Evolutionary conservation across 1,284 basidiomycete genomes (phyloP).

Genomic region (Cutaneotrichosporon cyanovorans): DNA sequence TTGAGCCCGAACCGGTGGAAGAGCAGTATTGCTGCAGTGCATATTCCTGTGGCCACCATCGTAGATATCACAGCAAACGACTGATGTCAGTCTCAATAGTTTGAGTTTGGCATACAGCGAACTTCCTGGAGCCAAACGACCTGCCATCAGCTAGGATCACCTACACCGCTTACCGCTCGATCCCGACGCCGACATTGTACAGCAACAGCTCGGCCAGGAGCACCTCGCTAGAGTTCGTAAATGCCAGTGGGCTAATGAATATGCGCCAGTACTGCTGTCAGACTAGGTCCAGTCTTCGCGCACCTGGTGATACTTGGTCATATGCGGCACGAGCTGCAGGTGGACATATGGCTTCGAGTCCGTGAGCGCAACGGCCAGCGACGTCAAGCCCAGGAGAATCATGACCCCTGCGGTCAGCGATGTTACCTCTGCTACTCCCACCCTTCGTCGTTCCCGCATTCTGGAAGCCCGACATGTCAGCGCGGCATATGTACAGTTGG

Average conservation of each 20-base stretch:
- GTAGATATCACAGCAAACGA: constrained; percentile 65
- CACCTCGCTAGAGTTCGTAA: constrained; percentile 75
- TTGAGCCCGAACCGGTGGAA: constrained; percentile 62
- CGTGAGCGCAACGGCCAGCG: constrained; percentile 65
- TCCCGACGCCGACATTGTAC: constrained; percentile 61
- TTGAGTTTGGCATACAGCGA: constrained; percentile 56
- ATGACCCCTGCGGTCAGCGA: constrained; percentile 58
- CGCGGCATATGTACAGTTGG: not conserved
- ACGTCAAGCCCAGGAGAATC: constrained; percentile 59
- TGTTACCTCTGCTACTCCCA: not conserved
- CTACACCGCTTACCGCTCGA: constrained; percentile 57
- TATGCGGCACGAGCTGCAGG: constrained; percentile 53
- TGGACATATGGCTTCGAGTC: constrained; percentile 82
- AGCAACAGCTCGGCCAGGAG: constrained; percentile 68
- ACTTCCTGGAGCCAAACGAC: constrained; percentile 78
- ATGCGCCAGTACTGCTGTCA: constrained; percentile 72
- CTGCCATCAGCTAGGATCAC: constrained; percentile 18
- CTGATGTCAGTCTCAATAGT: constrained; percentile 48
- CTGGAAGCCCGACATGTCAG: constrained; percentile 32
- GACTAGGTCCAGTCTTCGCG: constrained; percentile 6
- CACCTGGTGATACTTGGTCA: constrained; percentile 47
- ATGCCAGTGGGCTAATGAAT: constrained; percentile 64
- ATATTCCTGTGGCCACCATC: constrained; percentile 59
- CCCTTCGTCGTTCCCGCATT: constrained; percentile 41
- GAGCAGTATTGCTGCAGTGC: constrained; percentile 57